Evolutionary conservation across 1,284 basidiomycete species (phyloP), one percentile per base, ranked within the genome.

Genomic region (Ustilago shanxiensis): DNA sequence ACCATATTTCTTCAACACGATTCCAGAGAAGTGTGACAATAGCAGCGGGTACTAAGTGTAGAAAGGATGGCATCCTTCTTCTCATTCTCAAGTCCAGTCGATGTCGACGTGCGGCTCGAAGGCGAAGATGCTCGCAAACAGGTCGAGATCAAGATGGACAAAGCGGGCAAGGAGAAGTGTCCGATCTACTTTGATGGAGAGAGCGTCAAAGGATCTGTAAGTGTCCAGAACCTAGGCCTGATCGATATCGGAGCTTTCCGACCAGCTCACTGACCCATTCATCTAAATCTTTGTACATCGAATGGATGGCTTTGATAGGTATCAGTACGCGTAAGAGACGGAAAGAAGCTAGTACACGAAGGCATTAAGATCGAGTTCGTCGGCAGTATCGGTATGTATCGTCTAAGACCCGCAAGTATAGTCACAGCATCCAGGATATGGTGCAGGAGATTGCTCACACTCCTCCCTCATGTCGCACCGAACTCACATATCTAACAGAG

Each of bases 331-430:
- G 92, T 96, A 16, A 91, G 95, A 56, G 96, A 98, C 83, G 95
- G 96, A 14, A 98, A 98, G 90, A 95, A 93, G 87, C 89, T 97
- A 61, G 90, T 92, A 29, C 97, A 99, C 83, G 96, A 99, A 57
- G 96, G 97, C 1, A 95, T 99, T 85, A 95, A 98, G 87, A 93
- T 99, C 63, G 96, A 99, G 87, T 95, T 99, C 81, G 92, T 96
- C 18, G 96, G 96, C 16, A 94, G 93, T 80, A 98, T 98, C 84
- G 95, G 95, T 94, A 74, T 56, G 92, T 86, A 35, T 26, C 26
- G 14, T 49, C n/a, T n/a, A n/a, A n/a, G n/a, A n/a, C n/a, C n/a
- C n/a, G n/a, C n/a, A n/a, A n/a, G n/a, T n/a, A n/a, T n/a, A n/a
- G n/a, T n/a, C n/a, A n/a, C n/a, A n/a, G n/a, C n/a, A n/a, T n/a